Base-by-base conservation (phyloP, 140 eudicot species). In the Erigeron philadelphicus region DNA sequence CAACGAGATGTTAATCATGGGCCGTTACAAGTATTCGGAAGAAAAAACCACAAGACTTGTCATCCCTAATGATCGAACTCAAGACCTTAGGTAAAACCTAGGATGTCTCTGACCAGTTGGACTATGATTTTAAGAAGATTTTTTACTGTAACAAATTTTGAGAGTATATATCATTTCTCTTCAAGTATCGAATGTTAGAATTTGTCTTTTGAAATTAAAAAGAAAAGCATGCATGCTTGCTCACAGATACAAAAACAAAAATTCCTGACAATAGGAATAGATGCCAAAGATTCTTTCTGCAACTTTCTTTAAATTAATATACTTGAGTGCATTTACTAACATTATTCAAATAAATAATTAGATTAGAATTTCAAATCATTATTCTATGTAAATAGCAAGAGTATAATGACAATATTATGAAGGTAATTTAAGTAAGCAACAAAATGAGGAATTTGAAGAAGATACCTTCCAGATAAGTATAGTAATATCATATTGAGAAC, bases 391-490 rank as follows among this genome's bases (percentile, higher is more conserved):
- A 21, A 21, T 31, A 31, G 38, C 38, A 31, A 31, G 38, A 31
- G 38, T 3, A 31, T 21, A 21, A 21, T 21, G 25, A 21, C 25
- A 21, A 21, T 1, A 21, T 21, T 21, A 21, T 21, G 25, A 21
- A 21, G 25, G 1, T 21, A 21, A n/a, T n/a, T n/a, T n/a, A n/a
- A n/a, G 25, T 38, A 54, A 73, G 57, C 57, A 11, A 64, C 67
- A 73, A 19, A 38, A 66, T 63, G 64, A 47, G 10, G 56, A 46
- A 16, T 58, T 57, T 55, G 13, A 18, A 44, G 56, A 75, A 64
- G 2, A 63, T 81, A 88, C 96, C 96, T 86, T 88, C 93, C 96
- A 85, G 73, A 88, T 75, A 71, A 83, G 93, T 41, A 88, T 85
- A 74, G 81, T 83, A 73, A 88, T 85, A 80, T 88, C 90, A 71